phyloP scores from a whole-genome alignment of 2,329 filamentous ascomycete species.

The Arthrobotrys entomopaga region DNA sequence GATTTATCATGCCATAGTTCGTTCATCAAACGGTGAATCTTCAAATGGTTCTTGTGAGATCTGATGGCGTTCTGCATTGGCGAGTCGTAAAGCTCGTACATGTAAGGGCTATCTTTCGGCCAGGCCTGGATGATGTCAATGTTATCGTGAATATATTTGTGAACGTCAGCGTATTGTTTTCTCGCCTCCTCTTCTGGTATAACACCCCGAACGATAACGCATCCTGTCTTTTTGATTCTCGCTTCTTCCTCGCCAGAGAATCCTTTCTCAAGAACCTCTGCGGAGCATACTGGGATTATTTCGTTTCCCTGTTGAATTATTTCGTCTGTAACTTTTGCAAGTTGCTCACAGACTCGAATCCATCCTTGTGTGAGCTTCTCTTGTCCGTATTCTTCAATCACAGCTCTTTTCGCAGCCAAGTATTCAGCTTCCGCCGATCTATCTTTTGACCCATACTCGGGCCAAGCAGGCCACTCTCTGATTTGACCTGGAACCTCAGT shows the following conservation, averaged over 20 bases:
- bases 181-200: conserved; percentile 57
- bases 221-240: conserved; percentile 60
- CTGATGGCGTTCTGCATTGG: conserved; percentile 62
- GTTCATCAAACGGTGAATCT: conserved; percentile 62
- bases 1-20: conserved; percentile 61
- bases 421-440: conserved; percentile 58
- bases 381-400: conserved; percentile 62
- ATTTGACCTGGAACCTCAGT: conserved; percentile 48
- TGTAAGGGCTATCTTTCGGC: conserved; percentile 62
- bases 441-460: conserved; percentile 56
- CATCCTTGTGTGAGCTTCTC: conserved; percentile 61
- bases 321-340: conserved; percentile 62
- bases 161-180: conserved; percentile 60
- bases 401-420: conserved; percentile 60
- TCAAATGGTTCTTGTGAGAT: conserved; percentile 62
- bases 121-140: conserved; percentile 60
- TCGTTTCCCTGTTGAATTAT: conserved; percentile 60
- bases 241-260: conserved; percentile 56
- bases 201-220: conserved; percentile 58
- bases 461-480: conserved; percentile 59
- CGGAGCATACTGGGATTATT: conserved; percentile 61
- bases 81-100: conserved; percentile 63
- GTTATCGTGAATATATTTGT: conserved; percentile 61
- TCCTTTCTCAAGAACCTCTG: conserved; percentile 57
- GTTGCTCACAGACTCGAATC: conserved; percentile 62